Evolutionary conservation across 2,329 filamentous ascomycete genomes (phyloP), one percentile per base, ranked within the genome.

Genomic region (Clonostachys sp.): DNA sequence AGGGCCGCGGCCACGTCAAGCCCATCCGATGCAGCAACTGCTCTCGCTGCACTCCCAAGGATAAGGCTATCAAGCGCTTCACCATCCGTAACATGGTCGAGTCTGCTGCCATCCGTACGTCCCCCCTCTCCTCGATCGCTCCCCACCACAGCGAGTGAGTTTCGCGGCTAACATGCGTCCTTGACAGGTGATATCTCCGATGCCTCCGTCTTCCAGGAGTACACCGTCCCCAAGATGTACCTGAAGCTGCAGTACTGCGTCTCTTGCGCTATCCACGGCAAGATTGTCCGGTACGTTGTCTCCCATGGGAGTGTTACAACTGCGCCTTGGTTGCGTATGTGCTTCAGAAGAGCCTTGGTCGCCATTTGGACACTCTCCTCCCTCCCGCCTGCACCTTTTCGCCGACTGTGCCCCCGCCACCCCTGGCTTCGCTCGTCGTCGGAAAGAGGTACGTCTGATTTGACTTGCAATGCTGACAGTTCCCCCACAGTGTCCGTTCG

Each of bases 221-320:
- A 99, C 84, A 91, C 91, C 64, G 92, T 99, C 70, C 94, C 94
- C 79, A 99, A 99, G 89, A 99, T 99, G 95, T 99, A 99, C 89
- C 83, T 99, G 80, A 99, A 99, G 88, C 87, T 99, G 75, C 94
- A 99, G 83, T 99, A 99, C 90, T 99, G 94, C 77, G 94, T 99
- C 72, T 97, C 92, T 77, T 99, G 94, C 80, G 94, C 94, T 71
- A 99, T 99, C 63, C 94, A 99, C 84, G 94, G 94, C 84, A 99
- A 99, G 89, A 99, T 99, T 76, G 95, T 99, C 78, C 92, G 94
- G 92, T 97, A 94, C 77, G 91, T 84, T 73, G 67, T 67, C 72
- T 72, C 77, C 67, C 68, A 67, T 58, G 65, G 72, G 75, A 76
- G 77, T 68, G 64, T 75, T 77, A 81, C 77, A 79, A 80, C 78